Conservation (phyloP, 257 asterid species). For the Ophiorrhiza pumila region DNA sequence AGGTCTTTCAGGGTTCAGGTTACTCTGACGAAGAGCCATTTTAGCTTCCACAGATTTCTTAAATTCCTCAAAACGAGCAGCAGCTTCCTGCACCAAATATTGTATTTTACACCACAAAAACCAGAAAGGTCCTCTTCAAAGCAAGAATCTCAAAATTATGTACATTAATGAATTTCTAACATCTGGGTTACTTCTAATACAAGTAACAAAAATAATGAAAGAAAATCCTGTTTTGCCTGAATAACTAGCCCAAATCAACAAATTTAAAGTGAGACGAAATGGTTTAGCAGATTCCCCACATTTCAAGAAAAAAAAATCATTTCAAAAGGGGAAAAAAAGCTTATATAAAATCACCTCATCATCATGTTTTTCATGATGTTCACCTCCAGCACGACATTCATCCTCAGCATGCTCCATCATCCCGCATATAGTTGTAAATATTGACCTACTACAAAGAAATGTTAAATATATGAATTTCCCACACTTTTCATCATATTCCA, state of each 20-base stretch:
- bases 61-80: slow-evolving; percentile 87
- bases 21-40: slow-evolving; percentile 65
- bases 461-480: background rate
- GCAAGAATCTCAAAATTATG: background rate
- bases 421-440: slow-evolving; percentile 4
- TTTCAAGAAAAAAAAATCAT: background rate
- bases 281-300: background rate
- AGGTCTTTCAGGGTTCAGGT: slow-evolving; percentile 90
- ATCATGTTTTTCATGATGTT: slow-evolving; percentile 62
- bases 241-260: background rate
- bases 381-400: slow-evolving; percentile 42
- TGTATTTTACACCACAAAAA: slow-evolving; percentile 11
- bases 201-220: background rate
- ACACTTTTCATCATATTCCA: background rate
- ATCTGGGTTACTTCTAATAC: background rate
- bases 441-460: slow-evolving; percentile 13
- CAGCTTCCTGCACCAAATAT: slow-evolving; percentile 69
- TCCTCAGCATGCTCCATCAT: slow-evolving; percentile 80
- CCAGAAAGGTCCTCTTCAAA: background rate
- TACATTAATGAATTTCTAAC: background rate
- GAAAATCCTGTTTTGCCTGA: background rate
- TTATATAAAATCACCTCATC: slow-evolving; percentile 43
- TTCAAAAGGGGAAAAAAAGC: background rate
- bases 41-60: slow-evolving; percentile 84
- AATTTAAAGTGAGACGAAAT: background rate